Base-by-base conservation (phyloP, 257 asterid species). In the Przewalskia tangutica region DNA sequence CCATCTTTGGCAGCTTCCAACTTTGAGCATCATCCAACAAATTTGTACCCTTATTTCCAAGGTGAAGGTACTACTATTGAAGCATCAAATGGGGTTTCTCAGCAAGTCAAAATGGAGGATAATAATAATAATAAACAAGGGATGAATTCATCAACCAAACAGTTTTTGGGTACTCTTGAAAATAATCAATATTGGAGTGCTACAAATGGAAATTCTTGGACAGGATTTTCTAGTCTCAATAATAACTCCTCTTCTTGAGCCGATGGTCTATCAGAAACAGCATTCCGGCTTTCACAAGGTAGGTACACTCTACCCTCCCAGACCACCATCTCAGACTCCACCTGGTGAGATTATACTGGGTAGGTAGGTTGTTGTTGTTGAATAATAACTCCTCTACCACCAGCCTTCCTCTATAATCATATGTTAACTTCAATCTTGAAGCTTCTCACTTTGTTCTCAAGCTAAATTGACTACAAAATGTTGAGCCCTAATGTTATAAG, bases 31-130 rank as follows among this genome's bases (percentile, higher is more conserved):
- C 79, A 84, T 3, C 40, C 78, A 53, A 81, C 84, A n/a, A 84
- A 84, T 65, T 81, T 86, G 36, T 86, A 46, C 77, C 53, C 85
- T 66, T 36, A 16, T 66, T 84, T 84, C 81, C 91, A 86, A 54
- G 23, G 62, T 40, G 83, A 80, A 82, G 87, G 83, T 70, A 46
- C 6, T 20, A 23, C 44, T 3, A 50, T 82, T 44, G 89, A 85
- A 60, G 80, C 87, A 34, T 63, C 90, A 44, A 44, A 86, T 50
- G 79, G 62, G 62, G 23, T 23, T 50, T 3, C 75, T 63, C 54
- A 77, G 70, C 82, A 17, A 10, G 87, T 83, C 64, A 88, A 84
- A 85, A 77, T 82, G 66, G 91, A 88, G 84, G 87, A 86, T 32
- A 84, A 20, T 79, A 46, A 16, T 55, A n/a, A 2, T 17, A 58